Evolutionary conservation across 1,139 yeast species (phyloP), one percentile per base, ranked within the genome.

Genomic region (Hemisphaericaspora xylanilytica): DNA sequence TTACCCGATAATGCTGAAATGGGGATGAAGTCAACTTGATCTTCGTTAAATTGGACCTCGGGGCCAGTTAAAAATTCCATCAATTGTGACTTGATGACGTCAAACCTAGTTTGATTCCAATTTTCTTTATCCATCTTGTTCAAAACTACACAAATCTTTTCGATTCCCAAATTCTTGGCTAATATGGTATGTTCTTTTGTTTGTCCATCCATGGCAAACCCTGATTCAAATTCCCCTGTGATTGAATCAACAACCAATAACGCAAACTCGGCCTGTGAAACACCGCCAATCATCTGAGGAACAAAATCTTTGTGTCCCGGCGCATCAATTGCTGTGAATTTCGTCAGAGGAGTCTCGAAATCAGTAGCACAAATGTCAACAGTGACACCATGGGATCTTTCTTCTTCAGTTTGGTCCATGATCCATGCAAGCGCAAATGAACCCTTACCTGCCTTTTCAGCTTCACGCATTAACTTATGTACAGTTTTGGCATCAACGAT

Each of bases 401-500:
- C 99, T 58, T 92, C 98, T 1, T 75, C 67, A 0, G 97, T 89
- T 61, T 90, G 96, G 59, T 94, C 99, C 87, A 92, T 79, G 10
- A 92, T 81, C 99, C 99, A 94, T 0, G 98, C 98, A 39, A 90
- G 71, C 11, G 96, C 95, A 63, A 94, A 94, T 1, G 97, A 89
- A 1, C 89, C 84, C 56, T 92, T 94, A 5, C 98, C 98, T 1
- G 78, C 74, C 42, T 75, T 76, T 41, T 85, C 88, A 37, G 95
- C 83, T 53, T 92, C 97, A 49, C 81, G 79, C 40, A 86, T 80
- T 46, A 86, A 67, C 55, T 85, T 87, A 53, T 85, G 81, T 17
- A 90, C 78, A 0, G 88, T 79, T 42, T 81, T 80, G 35, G 82
- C 78, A 52, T 87, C 92, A 4, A 94, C 86, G 2, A 85, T 84